A percentile compares a stretch with the other conserved stretches of the same genome.
These are phyloP conservation scores for Amauroascus niger DNA, from an alignment of 2,329 filamentous ascomycete genomes.

Conservation along the genomic window DNA sequence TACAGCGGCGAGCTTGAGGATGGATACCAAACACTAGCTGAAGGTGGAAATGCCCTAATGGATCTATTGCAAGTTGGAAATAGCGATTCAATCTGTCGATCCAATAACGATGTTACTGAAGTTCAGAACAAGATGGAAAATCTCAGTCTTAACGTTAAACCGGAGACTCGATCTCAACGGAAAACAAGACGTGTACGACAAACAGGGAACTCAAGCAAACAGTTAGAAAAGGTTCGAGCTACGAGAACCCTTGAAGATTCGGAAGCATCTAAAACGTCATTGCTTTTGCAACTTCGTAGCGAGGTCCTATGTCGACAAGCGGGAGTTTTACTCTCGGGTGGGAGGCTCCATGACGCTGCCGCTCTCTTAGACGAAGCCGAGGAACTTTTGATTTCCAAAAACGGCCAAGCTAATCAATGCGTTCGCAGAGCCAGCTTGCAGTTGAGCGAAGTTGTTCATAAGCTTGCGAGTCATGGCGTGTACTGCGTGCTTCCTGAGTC, in stretches of 20 bases:
- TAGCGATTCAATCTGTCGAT: conserved; percentile 23
- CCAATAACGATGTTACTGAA: conserved; percentile 23
- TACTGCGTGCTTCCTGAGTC: conserved; percentile 89
- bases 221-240: conserved; percentile 19
- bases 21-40: conserved; percentile 41
- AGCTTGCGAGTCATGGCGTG: conserved; percentile 66
- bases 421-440: conserved; percentile 32
- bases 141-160: conserved; percentile 30
- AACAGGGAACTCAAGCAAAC: background rate
- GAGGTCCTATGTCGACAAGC: conserved; percentile 40
- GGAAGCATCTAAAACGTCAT: conserved; percentile 27
- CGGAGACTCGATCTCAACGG: background rate
- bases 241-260: conserved; percentile 14
- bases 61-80: conserved; percentile 32
- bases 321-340: conserved; percentile 30
- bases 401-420: conserved; percentile 52
- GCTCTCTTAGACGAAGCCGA: conserved; percentile 39
- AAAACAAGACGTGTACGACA: conserved; percentile 6
- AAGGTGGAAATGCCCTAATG: conserved; percentile 38
- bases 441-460: conserved; percentile 32
- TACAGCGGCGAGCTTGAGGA: conserved; percentile 34
- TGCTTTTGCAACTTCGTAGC: conserved; percentile 35
- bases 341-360: conserved; percentile 50
- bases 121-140: conserved; percentile 38
- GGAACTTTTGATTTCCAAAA: conserved; percentile 33